phyloP scores from a whole-genome alignment of 1,284 basidiomycete species.

The Marasmius tenuissimus region DNA sequence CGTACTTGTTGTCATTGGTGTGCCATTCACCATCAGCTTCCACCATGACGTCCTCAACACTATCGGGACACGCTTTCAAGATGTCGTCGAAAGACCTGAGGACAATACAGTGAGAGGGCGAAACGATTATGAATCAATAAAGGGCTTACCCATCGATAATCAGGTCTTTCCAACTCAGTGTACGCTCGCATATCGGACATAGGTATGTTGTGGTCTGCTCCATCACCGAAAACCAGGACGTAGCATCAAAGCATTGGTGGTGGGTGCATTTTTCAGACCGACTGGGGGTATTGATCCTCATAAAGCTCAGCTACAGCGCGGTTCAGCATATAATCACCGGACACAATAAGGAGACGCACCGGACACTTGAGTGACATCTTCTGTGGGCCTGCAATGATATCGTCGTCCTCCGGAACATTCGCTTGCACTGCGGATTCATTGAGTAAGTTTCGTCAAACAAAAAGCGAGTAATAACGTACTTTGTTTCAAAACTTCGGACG shows the following conservation, averaged over 20 bases:
- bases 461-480: constrained; percentile 49
- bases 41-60: constrained; percentile 88
- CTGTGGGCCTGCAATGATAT: constrained; percentile 84
- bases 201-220: constrained; percentile 95
- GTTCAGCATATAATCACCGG: background rate
- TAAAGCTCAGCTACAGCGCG: constrained; percentile 74
- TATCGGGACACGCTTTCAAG: constrained; percentile 72
- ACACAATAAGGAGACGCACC: constrained; percentile 44
- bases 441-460: constrained; percentile 5
- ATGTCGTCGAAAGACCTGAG: constrained; percentile 80
- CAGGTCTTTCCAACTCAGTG: constrained; percentile 78
- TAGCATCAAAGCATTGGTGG: constrained; percentile 94
- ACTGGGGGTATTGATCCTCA: constrained; percentile 83
- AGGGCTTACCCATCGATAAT: constrained; percentile 84
- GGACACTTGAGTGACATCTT: constrained; percentile 92
- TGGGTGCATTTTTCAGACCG: constrained; percentile 88
- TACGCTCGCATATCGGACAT: constrained; percentile 93
- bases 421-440: constrained; percentile 53
- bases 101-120: constrained; percentile 2
- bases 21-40: constrained; percentile 97
- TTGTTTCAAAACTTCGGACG: constrained; percentile 65
- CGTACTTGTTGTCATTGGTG: constrained; percentile 83
- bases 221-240: constrained; percentile 93
- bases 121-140: constrained; percentile 6
- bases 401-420: constrained; percentile 72